Base-by-base conservation (phyloP, 306 rosid species). In the Fragaria vesca region DNA sequence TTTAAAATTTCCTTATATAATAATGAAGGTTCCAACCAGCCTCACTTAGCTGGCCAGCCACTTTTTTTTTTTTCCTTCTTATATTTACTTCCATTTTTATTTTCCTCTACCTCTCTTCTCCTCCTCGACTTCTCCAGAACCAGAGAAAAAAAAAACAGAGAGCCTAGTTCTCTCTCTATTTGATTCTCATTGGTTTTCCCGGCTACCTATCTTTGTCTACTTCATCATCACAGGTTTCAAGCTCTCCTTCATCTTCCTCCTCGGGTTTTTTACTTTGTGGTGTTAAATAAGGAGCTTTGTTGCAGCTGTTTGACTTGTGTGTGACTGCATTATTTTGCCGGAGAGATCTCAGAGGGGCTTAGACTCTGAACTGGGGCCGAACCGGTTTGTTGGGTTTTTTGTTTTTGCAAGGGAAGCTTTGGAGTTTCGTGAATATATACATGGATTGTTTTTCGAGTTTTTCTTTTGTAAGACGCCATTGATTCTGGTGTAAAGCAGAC, bases 11-110 rank as follows among this genome's bases (percentile, higher is more conserved):
- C 43, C 8, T 5, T 77, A 83, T 83, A 82, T 81, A 89, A 86
- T 77, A 79, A 74, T 78, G 72, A 72, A 30, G 74, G 87, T 82
- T 85, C 88, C 84, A 85, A 87, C 87, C 87, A 82, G 80, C 87
- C 88, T 26, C 76, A 3, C 71, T 62, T 30, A 66, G 86, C 85
- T 92, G 88, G 97, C 96, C 89, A 91, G 87, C 98, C 91, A 90
- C 97, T 87, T 48, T 79, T 88, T 91, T 83, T 51, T 1, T 17
- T 5, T 0, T 83, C 16, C 71, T 40, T 82, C 86, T 32, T 84
- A 42, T 43, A 3, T 83, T 71, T 62, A 66, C 70, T 11, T 11
- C 6, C 45, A 66, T 63, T 76, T 67, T n/a, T 76, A 11, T 21
- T 61, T 38, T 34, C 16, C 71, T 81, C 83, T 71, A 26, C 62